Evolutionary conservation across 768 basidiomycete genomes (phyloP), one percentile per base, ranked within the genome.

Genomic region (Ephemerocybe angulata): DNA sequence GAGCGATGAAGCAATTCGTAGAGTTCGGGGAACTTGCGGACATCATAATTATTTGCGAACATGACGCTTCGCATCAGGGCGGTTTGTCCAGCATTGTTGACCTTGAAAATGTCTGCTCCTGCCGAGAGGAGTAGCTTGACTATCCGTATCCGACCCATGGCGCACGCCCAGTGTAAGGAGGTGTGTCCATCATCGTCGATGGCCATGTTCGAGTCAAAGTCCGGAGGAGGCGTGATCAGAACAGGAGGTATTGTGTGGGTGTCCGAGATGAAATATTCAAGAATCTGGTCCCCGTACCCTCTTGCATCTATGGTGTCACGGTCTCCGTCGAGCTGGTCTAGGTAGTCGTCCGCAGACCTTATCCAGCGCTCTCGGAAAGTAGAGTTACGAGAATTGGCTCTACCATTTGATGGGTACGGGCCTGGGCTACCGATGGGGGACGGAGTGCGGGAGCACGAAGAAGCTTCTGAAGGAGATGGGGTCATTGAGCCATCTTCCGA

Each of bases 1-100:
- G 95, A 96, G n/a, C 93, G 88, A 65, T 98, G 97, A 31, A 99
- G 72, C 13, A 99, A 82, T 67, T 98, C 95, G 72, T 97, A 98
- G 17, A 99, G 77, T 69, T 98, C 96, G 2, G 94, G 93, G 63
- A 99, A 99, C 70, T 99, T 99, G 61, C 97, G 90, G 44, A 98
- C 90, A 70, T 99, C 97, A 67, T 99, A 99, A 69, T 98, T 99
- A 71, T 99, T 99, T 48, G 93, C 92, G 70, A 98, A 99, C 96
- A 98, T 98, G 63, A 99, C 97, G 64, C 88, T 88, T 15, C 97
- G 91, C 97, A 99, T 99, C 40, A 99, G 75, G 1, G 96, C 89
- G 13, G 97, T 98, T 70, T 98, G 97, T 3, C 97, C 97, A 11
- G 93, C 84, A 65, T 89, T 91, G 75, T 98, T 99, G 60, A 95